A percentile compares a stretch with the other conserved stretches of the same genome.
These are phyloP conservation scores for Fusarium phyllophilum DNA, from an alignment of 2,329 filamentous ascomycete genomes.

Conservation along the genomic window DNA sequence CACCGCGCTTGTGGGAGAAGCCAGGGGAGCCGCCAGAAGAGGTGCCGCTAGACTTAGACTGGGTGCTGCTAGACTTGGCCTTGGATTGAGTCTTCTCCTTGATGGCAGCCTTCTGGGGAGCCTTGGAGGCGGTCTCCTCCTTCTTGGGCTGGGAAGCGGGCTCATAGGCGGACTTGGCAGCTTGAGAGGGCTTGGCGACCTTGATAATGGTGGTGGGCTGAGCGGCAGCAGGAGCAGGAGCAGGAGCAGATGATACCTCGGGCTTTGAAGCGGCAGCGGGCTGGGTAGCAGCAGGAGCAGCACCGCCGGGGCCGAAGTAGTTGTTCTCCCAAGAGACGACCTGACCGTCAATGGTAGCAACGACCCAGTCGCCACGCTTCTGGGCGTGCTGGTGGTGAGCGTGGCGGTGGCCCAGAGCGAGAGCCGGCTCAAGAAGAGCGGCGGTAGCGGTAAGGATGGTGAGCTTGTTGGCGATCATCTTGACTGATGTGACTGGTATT, in stretches of 20 bases:
- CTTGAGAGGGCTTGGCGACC: conserved; percentile 38
- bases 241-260: conserved; percentile 14
- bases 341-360: conserved; percentile 39
- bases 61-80: conserved; percentile 7
- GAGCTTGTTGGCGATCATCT: conserved; percentile 58
- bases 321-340: conserved; percentile 55
- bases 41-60: conserved; percentile 3
- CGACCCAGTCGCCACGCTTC: conserved; percentile 52
- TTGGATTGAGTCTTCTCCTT: conserved; percentile 16
- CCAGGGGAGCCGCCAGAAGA: conserved; percentile 27
- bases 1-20: conserved; percentile 67
- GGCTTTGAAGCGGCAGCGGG: conserved; percentile 18
- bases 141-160: conserved; percentile 1
- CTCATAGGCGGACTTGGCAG: conserved; percentile 17
- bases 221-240: conserved; percentile 12
- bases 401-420: conserved; percentile 56
- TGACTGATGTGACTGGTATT: conserved; percentile 31
- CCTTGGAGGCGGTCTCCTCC: not conserved
- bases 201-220: conserved; percentile 41
- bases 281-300: conserved; percentile 39
- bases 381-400: conserved; percentile 49
- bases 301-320: conserved; percentile 47
- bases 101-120: conserved; percentile 7
- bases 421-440: conserved; percentile 56
- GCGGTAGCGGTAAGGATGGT: conserved; percentile 55